Evolutionary conservation across 805 yeast genomes (phyloP).

Genomic region (Hanseniaspora osmophila): DNA sequence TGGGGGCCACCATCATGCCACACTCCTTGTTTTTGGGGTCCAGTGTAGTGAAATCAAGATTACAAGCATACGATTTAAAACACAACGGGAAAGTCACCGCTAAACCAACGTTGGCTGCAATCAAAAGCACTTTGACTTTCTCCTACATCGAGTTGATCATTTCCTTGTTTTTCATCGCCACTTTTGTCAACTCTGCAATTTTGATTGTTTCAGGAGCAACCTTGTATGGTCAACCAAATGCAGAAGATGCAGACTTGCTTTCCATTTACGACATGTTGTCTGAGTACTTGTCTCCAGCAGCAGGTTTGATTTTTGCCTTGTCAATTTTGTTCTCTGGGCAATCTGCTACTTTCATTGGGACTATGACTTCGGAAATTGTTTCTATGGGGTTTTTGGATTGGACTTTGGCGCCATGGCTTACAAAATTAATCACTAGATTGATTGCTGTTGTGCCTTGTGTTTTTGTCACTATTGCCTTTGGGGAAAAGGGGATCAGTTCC

Average conservation of each 20-base stretch:
- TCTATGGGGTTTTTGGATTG: conserved; percentile 78
- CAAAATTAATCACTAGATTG: conserved; percentile 68
- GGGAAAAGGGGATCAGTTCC: conserved; percentile 66
- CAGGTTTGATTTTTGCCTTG: conserved; percentile 78
- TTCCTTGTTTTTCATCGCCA: conserved; percentile 65
- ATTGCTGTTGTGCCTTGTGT: conserved; percentile 64
- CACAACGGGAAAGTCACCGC: conserved; percentile 17
- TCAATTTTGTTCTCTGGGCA: conserved; percentile 88
- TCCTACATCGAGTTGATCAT: conserved; percentile 58
- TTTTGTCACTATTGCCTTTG: conserved; percentile 54
- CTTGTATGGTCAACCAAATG: conserved; percentile 45
- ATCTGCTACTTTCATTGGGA: conserved; percentile 88
- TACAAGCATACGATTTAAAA: conserved; percentile 56
- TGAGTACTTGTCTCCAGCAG: conserved; percentile 63
- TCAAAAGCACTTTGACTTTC: conserved; percentile 54
- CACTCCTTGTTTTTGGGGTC: conserved; percentile 78
- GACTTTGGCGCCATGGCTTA: conserved; percentile 68
- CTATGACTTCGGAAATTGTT: conserved; percentile 87
- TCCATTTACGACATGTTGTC: conserved; percentile 64
- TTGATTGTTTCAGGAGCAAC: conserved; percentile 87
- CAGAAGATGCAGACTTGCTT: conserved; percentile 68
- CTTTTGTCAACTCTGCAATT: conserved; percentile 82
- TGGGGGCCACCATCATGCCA: conserved; percentile 94
- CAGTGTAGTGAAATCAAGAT: conserved; percentile 73
- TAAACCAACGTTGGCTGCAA: conserved; percentile 55